Conservation (phyloP, 768 basidiomycete species). For the Mycena floridula region DNA sequence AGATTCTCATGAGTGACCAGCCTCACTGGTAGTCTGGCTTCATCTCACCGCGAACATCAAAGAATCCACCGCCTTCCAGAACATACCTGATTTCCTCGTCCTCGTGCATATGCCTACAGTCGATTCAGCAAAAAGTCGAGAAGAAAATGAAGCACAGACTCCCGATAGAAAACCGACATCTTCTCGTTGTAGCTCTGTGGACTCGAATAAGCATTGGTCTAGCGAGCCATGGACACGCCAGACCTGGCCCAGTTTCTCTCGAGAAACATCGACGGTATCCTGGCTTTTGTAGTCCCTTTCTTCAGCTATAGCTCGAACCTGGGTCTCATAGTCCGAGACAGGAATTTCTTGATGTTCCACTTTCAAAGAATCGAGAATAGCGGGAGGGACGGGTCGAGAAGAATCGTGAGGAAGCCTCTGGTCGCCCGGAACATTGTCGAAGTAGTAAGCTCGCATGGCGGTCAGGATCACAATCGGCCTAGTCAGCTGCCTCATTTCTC, state of each 20-base stretch:
- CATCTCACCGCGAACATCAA: constrained; percentile 77
- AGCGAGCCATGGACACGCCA: background rate
- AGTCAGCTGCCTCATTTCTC: no score
- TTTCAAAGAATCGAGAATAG: constrained; percentile 48
- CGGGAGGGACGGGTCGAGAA: constrained; percentile 44
- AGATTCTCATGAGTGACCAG: no score
- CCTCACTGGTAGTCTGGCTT: no score
- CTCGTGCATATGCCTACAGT: constrained; percentile 80
- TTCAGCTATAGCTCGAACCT: constrained; percentile 57
- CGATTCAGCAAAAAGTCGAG: background rate
- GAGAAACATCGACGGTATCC: constrained; percentile 73
- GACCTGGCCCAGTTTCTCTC: constrained; percentile 69
- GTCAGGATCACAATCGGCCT: background rate
- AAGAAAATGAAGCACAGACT: constrained; percentile 40
- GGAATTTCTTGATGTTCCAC: constrained; percentile 68
- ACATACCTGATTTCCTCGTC: constrained; percentile 95
- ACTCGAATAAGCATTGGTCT: background rate
- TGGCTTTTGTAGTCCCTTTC: constrained; percentile 79
- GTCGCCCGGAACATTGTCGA: constrained; percentile 70
- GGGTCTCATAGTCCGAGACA: constrained; percentile 47
- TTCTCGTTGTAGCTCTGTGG: constrained; percentile 63
- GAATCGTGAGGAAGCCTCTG: constrained; percentile 71
- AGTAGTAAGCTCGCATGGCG: constrained; percentile 70
- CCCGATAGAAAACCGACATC: constrained; percentile 78
- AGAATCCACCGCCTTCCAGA: constrained; percentile 82